Percentiles rank a stretch among this genome's conserved stretches.
phyloP scores from a whole-genome alignment of 371 early-diverging fungal genomes.

The Mortierella sp. region DNA sequence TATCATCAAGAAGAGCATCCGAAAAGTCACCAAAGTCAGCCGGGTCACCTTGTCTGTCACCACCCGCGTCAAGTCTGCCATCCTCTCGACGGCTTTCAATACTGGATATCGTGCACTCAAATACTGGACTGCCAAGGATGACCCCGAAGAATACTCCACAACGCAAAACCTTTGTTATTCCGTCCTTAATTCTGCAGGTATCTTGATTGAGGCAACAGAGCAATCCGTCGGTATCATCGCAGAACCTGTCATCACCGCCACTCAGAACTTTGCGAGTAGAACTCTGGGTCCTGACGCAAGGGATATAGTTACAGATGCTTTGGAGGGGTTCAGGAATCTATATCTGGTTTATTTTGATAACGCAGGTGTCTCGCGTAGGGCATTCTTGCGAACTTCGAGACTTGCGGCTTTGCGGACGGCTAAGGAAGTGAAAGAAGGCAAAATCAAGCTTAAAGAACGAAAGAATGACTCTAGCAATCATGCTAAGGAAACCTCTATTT shows the following conservation, averaged over 20 bases:
- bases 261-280: constrained; percentile 37
- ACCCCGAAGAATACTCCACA: constrained; percentile 38
- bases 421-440: constrained; percentile 50
- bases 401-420: constrained; percentile 48
- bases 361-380: constrained; percentile 42
- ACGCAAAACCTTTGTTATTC: constrained; percentile 49
- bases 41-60: constrained; percentile 32
- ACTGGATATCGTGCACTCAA: constrained; percentile 30
- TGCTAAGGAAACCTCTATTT: background rate
- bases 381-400: constrained; percentile 42
- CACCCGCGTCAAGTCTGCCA: constrained; percentile 24
- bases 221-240: constrained; percentile 40
- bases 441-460: constrained; percentile 45
- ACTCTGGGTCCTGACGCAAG: constrained; percentile 40
- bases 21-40: constrained; percentile 37
- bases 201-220: constrained; percentile 48
- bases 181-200: constrained; percentile 49
- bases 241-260: constrained; percentile 34
- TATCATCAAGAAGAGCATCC: constrained; percentile 50
- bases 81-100: constrained; percentile 25
- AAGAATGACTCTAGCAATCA: constrained; percentile 18
- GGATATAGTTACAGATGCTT: constrained; percentile 40
- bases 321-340: constrained; percentile 42
- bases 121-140: constrained; percentile 45
- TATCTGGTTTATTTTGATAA: constrained; percentile 50